Evolutionary conservation across 129 eudicot genomes (phyloP).

Genomic region (Pittosporum tobira): DNA sequence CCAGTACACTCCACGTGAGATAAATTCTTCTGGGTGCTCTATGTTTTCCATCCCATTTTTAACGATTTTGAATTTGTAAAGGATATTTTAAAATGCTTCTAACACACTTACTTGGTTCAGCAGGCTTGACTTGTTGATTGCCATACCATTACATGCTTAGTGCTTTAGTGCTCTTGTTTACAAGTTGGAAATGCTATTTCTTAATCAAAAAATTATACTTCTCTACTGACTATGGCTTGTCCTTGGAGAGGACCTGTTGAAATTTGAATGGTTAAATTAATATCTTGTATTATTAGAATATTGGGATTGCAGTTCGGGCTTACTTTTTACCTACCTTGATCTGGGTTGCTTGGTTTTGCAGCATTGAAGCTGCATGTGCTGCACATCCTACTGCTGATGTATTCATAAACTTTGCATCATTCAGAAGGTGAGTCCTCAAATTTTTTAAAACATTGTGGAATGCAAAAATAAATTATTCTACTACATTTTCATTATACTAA

Average conservation of each 20-base stretch:
- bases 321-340: not conserved
- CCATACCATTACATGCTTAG: not conserved
- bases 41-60: not conserved
- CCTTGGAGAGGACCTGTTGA: not conserved
- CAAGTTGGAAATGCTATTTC: not conserved
- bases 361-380: conserved; percentile 92
- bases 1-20: conserved; percentile 91
- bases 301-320: not conserved
- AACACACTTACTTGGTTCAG: too few species aligned
- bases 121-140: too few species aligned
- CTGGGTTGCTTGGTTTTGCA: conserved; percentile 26
- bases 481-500: not conserved
- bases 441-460: not conserved
- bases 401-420: conserved; percentile 93
- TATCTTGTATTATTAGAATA: not conserved
- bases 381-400: conserved; percentile 99
- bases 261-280: not conserved
- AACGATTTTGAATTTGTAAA: not conserved
- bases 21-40: not conserved
- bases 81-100: conserved; percentile 2
- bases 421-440: conserved; percentile 62
- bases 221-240: not conserved
- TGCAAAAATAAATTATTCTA: not conserved
- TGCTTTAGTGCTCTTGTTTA: not conserved
- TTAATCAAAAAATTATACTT: not conserved